A percentile compares a stretch with the other conserved stretches of the same genome.
Conservation (phyloP, 169 alveolate species). For the Plasmodium ovale region DNA sequence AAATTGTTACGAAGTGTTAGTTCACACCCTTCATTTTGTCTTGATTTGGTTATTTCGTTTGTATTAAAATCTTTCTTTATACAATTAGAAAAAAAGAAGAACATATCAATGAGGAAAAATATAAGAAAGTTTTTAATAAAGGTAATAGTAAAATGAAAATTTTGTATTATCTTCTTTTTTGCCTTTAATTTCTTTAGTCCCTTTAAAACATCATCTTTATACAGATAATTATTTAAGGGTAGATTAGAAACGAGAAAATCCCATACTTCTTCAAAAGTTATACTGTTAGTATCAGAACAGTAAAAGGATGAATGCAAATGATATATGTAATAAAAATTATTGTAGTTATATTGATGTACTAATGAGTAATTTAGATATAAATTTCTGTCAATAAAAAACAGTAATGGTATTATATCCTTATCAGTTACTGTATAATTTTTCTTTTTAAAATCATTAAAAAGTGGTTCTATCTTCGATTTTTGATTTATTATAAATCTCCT, state of each 20-base stretch:
- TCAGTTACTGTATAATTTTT: slow-evolving; percentile 64
- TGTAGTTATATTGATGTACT: slow-evolving; percentile 57
- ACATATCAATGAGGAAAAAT: slow-evolving; percentile 41
- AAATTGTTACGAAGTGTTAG: background rate
- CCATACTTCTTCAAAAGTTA: slow-evolving; percentile 71
- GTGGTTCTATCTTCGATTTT: slow-evolving; percentile 32
- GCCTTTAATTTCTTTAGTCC: slow-evolving; percentile 49
- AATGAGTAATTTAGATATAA: slow-evolving; percentile 59
- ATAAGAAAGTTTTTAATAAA: slow-evolving; percentile 40
- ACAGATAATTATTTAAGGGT: slow-evolving; percentile 58
- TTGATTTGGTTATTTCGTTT: background rate
- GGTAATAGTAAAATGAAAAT: slow-evolving; percentile 42
- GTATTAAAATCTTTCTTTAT: slow-evolving; percentile 6
- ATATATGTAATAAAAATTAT: slow-evolving; percentile 27
- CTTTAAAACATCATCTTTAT: slow-evolving; percentile 46
- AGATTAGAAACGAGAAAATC: slow-evolving; percentile 43
- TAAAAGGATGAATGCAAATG: slow-evolving; percentile 58
- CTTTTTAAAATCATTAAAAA: slow-evolving; percentile 60
- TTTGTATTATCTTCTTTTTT: slow-evolving; percentile 18
- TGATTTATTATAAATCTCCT: slow-evolving; percentile 56
- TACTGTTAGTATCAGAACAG: slow-evolving; percentile 67
- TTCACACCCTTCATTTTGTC: background rate
- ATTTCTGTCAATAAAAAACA: slow-evolving; percentile 64
- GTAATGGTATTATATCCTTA: slow-evolving; percentile 50
- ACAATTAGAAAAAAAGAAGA: slow-evolving; percentile 23